Evolutionary conservation across 257 asterid species (phyloP).

Genomic region (Primulina tabacum): DNA sequence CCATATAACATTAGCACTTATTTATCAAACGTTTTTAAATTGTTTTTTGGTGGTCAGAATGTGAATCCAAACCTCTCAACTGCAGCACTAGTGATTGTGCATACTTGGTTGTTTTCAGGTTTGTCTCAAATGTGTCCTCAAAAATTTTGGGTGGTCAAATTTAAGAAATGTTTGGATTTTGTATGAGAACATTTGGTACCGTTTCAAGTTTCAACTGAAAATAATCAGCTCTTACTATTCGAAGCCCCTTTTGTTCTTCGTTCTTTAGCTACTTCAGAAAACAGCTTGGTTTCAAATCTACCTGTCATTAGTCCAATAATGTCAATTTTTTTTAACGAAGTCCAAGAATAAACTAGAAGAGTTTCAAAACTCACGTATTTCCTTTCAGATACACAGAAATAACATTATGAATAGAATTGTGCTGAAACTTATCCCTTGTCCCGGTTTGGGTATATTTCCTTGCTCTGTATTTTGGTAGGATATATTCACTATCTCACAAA

Average conservation of each 20-base stretch:
- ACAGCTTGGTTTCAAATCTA: background rate
- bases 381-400: background rate
- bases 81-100: background rate
- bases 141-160: background rate
- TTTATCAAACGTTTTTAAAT: background rate
- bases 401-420: background rate
- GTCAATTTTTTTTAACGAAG: background rate
- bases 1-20: background rate
- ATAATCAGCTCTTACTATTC: background rate
- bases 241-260: background rate
- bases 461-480: background rate
- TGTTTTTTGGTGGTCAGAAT: background rate
- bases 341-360: background rate
- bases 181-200: background rate
- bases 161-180: background rate
- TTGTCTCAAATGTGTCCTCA: background rate
- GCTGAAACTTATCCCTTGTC: background rate
- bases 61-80: background rate
- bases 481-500: background rate
- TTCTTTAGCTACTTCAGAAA: background rate
- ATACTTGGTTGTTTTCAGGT: background rate
- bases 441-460: background rate
- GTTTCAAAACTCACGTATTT: background rate
- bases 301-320: background rate
- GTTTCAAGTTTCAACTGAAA: background rate